Evolutionary conservation across 2,329 filamentous ascomycete species (phyloP), one percentile per base, ranked within the genome.

Genomic region (Onygenales sp.): DNA sequence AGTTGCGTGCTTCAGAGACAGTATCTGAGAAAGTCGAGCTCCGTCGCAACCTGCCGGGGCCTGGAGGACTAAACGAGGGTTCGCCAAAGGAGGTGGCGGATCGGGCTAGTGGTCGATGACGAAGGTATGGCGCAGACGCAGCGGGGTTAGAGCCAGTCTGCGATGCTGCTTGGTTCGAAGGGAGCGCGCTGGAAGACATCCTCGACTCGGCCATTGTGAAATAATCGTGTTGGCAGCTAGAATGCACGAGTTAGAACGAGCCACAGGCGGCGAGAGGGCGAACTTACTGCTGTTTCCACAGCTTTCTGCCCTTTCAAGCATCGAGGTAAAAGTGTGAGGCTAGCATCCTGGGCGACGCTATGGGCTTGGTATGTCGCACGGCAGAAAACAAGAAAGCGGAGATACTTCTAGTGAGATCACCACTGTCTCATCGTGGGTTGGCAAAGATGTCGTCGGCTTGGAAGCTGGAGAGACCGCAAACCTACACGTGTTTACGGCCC

Each of bases 11-110:
- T 68, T 88, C 86, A 54, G 77, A 82, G 11, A 89, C 64, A 58
- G 86, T 84, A 62, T 91, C 87, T 32, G 89, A 93, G 57, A 94
- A 81, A 47, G 83, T 83, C 38, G 89, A 93, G 71, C 86, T 88
- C 57, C 87, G 81, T 52, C 88, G 81, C 32, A 81, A 79, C 50
- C 67, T 64, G 31, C 66, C 63, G 43, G 63, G 59, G 42, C 55
- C 63, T 38, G 58, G 39, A 13, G 61, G 56, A 9, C 14, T 39
- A 7, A 35, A 38, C 17, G 35, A 41, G 2, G 59, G 58, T 33
- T 73, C 71, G 10, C 66, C 64, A 38, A 70, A 66, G 32, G 67
- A 62, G 33, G 68, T 72, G 7, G 68, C 63, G 52, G 71, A 59
- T 50, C 70, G 65, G 41, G 61, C 59, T 7, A 67, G 58, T 33